Evolutionary conservation across 106 monocot genomes (phyloP).

Genomic region (Ottelia alismoides): DNA sequence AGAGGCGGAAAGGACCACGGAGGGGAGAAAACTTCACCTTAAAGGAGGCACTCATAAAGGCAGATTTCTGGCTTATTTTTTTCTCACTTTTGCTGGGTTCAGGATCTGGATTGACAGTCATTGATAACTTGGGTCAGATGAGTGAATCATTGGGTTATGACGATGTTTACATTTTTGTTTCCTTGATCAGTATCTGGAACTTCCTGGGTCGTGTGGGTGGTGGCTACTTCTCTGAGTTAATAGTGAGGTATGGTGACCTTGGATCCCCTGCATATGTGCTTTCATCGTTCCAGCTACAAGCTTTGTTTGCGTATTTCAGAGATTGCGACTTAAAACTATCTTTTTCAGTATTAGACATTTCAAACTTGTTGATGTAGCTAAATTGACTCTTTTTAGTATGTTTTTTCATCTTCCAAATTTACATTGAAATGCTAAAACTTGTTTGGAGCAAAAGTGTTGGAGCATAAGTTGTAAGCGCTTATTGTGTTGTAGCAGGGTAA

Average conservation of each 20-base stretch:
- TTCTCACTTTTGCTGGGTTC: slow-evolving; percentile 57
- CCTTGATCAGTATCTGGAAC: slow-evolving; percentile 81
- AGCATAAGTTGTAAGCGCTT: no score
- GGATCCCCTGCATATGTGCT: no score
- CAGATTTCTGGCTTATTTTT: slow-evolving; percentile 69
- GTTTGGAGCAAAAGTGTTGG: no score
- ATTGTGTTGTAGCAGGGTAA: no score
- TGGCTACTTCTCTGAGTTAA: slow-evolving; percentile 58
- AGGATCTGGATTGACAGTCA: slow-evolving; percentile 65
- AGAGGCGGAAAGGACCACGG: slow-evolving; percentile 52
- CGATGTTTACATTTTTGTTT: slow-evolving; percentile 48
- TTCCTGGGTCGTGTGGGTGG: slow-evolving; percentile 64
- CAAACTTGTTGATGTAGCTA: no score
- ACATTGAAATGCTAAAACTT: no score
- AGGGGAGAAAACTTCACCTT: slow-evolving; percentile 70
- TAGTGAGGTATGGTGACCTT: slow-evolving; percentile 50
- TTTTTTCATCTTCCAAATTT: no score
- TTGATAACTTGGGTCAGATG: slow-evolving; percentile 77
- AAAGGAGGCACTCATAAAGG: slow-evolving; percentile 55
- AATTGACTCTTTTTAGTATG: no score
- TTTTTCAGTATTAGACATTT: no score
- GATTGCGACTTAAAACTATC: no score
- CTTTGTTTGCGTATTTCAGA: no score
- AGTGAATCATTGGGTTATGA: slow-evolving; percentile 55
- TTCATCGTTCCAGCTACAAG: no score